Evolutionary conservation across 768 basidiomycete genomes (phyloP).

Genomic region (Gymnopilus dilepis): DNA sequence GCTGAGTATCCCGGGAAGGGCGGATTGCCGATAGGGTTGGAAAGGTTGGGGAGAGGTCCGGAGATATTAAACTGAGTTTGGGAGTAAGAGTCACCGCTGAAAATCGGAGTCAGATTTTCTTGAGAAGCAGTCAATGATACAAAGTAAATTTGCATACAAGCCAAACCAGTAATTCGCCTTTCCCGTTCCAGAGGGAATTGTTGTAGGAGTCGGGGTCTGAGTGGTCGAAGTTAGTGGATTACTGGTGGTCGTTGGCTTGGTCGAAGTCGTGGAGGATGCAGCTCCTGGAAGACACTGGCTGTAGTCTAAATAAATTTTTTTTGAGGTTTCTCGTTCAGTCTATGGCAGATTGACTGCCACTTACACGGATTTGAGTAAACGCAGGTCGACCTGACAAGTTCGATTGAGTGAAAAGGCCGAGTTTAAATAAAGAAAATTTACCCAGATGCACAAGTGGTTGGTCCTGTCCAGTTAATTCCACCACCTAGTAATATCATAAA

Average conservation of each 20-base stretch:
- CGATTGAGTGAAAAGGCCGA: conserved; percentile 18
- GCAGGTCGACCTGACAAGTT: conserved; percentile 16
- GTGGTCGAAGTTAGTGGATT: not conserved
- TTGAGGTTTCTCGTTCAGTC: not conserved
- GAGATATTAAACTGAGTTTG: conserved; percentile 55
- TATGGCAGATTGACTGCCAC: not conserved
- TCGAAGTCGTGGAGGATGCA: conserved; percentile 24
- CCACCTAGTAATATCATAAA: conserved; percentile 22
- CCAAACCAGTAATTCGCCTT: conserved; percentile 52
- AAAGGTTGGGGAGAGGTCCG: conserved; percentile 44
- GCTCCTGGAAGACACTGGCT: conserved; percentile 44
- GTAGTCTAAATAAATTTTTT: conserved; percentile 39
- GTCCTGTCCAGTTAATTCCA: conserved; percentile 44
- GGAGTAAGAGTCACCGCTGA: conserved; percentile 63
- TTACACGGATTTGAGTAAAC: conserved; percentile 20
- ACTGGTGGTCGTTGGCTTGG: conserved; percentile 2
- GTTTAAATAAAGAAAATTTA: conserved; percentile 25
- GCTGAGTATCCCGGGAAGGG: conserved; percentile 58
- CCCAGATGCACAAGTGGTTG: conserved; percentile 47
- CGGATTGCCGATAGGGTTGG: conserved; percentile 60
- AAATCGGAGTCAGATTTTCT: not conserved
- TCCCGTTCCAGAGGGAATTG: conserved; percentile 1
- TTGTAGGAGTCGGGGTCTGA: conserved; percentile 4
- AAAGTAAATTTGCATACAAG: conserved; percentile 43
- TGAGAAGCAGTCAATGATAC: not conserved